Percentiles rank a stretch among this genome's conserved stretches.
Conservation (phyloP, 1,139 yeast species). For the Chernovozyma sophiae-reginae region DNA sequence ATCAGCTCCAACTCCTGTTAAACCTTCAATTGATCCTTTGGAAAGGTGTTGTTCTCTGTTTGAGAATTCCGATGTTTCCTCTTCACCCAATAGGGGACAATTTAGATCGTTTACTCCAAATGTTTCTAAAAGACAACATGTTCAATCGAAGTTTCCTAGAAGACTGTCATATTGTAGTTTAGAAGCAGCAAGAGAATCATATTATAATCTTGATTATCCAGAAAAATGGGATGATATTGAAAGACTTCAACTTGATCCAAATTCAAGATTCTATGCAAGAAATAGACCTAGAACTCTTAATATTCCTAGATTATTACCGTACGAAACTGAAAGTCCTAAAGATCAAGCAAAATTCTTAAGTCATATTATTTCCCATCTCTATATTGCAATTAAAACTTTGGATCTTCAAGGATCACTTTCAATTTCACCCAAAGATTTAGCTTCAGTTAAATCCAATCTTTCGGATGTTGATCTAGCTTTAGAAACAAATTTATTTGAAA, state of each 20-base stretch:
- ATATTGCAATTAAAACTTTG: constrained; percentile 70
- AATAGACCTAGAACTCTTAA: constrained; percentile 50
- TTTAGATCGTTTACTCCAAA: constrained; percentile 27
- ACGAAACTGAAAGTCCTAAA: constrained; percentile 61
- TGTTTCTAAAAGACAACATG: constrained; percentile 9
- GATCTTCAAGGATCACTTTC: constrained; percentile 74
- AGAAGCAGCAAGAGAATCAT: constrained; percentile 35
- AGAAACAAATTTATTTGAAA: constrained; percentile 48
- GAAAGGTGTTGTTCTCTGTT: constrained; percentile 12
- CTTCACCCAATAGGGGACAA: constrained; percentile 1
- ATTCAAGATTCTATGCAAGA: constrained; percentile 57
- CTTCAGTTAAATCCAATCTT: constrained; percentile 29
- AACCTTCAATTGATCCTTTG: constrained; percentile 4
- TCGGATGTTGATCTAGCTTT: constrained; percentile 51
- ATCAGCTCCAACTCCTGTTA: constrained; percentile 8
- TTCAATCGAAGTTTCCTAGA: constrained; percentile 11
- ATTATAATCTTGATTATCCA: constrained; percentile 59
- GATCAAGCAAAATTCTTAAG: constrained; percentile 75
- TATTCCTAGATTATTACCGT: constrained; percentile 68
- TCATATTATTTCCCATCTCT: constrained; percentile 74
- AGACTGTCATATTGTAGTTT: constrained; percentile 36
- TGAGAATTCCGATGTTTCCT: neutral
- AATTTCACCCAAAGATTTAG: constrained; percentile 61
- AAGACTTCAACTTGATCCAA: constrained; percentile 41
- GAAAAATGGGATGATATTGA: constrained; percentile 39